Conservation (phyloP, 768 basidiomycete species). For the Hericium rajendrae region DNA sequence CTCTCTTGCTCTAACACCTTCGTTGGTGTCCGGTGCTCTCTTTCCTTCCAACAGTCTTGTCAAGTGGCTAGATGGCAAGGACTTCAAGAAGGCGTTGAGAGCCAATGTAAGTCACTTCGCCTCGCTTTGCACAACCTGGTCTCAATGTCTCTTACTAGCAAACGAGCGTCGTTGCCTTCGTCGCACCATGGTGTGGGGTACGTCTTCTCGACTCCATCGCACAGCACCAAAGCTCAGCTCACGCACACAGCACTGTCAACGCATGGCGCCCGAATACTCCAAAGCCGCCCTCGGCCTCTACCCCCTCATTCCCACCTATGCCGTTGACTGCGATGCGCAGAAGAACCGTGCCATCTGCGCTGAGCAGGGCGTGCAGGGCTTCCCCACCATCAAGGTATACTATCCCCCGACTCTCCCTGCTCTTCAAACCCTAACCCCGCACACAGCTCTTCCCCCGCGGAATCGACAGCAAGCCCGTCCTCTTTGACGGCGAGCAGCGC, state of each 20-base stretch:
- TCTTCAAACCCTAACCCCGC: constrained; percentile 2
- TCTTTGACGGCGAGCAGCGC: constrained; percentile 61
- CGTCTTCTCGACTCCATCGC: constrained; percentile 18
- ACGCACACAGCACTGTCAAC: constrained; percentile 63
- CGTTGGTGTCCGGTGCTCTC: constrained; percentile 42
- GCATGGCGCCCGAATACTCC: constrained; percentile 75
- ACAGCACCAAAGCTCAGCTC: neutral
- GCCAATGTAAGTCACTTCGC: constrained; percentile 47
- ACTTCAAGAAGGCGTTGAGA: constrained; percentile 66
- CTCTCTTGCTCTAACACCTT: constrained; percentile 30
- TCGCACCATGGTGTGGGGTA: constrained; percentile 93
- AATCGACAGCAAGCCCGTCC: constrained; percentile 44
- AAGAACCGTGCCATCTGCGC: constrained; percentile 75
- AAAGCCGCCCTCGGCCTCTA: constrained; percentile 71
- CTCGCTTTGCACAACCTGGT: neutral
- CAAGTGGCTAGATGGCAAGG: constrained; percentile 63
- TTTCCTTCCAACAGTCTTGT: constrained; percentile 37
- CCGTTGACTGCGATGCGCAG: constrained; percentile 78
- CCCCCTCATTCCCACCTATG: constrained; percentile 82
- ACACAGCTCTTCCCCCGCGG: constrained; percentile 72
- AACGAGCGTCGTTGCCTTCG: constrained; percentile 78
- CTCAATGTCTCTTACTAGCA: constrained; percentile 29
- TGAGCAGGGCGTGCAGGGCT: constrained; percentile 81
- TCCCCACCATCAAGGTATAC: constrained; percentile 85
- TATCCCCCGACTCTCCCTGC: constrained; percentile 1